Base-by-base conservation (phyloP, 192 early-diverging fungal genomes). In the Piromyces finnis region DNA sequence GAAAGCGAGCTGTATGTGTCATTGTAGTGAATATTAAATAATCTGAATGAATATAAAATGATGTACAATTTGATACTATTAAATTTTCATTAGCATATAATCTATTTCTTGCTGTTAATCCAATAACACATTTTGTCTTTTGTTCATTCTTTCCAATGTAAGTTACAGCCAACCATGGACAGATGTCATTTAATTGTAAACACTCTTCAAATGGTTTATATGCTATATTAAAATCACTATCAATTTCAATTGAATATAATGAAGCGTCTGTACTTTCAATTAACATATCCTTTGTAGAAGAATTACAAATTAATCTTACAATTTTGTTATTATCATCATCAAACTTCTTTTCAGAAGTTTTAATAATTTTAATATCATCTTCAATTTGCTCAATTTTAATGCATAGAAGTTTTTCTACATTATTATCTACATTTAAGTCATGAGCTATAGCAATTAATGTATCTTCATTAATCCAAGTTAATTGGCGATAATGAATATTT, bases 11-110 rank as follows among this genome's bases (percentile, higher is more conserved):
- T 36, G 87, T 85, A 80, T 99, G 96, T 14, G 88, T 91, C 7
- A 94, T 89, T 0, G 96, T 99, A 15, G 96, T 94, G 78, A 92
- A 92, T 22, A 98, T 87, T 77, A 99, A 83, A 83, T 93, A 94
- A 79, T 94, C 89, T 79, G 88, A 87, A 79, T 94, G 94, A 30
- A 97, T 78, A 77, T 89, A 93, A 81, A 95, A 98, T 18, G 96
- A 97, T 22, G 94, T 95, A 79, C 92, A 94, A 13, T 93, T 94
- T 0, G 90, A 82, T 29, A 93, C 89, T 16, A 99, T 81, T 29
- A 94, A 81, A 9, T 84, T 90, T 77, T 86, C 85, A 78, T 93
- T 92, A 36, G 89, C 91, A 84, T 92, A 96, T n/a, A 99, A 89
- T 80, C 94, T 93, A 85, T 94, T 94, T 81, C 94, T 90, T 29